A percentile compares a stretch with the other conserved stretches of the same genome.
phyloP scores from a whole-genome alignment of 805 yeast genomes.

The Phaffomyces thermotolerans region DNA sequence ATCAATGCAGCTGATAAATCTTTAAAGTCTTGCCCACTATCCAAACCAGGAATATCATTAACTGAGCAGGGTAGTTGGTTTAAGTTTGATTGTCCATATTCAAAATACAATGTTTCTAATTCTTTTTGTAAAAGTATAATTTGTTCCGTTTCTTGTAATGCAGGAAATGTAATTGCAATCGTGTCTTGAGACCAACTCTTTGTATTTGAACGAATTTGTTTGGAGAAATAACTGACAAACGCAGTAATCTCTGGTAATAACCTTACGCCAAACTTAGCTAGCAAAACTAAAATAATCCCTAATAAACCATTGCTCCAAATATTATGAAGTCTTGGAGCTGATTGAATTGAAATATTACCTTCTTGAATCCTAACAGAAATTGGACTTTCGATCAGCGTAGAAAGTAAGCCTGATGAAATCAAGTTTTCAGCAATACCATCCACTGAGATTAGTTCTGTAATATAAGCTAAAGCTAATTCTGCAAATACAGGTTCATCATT shows the following conservation, averaged over 20 bases:
- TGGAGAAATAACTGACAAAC: constrained; percentile 54
- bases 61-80: constrained; percentile 16
- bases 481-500: constrained; percentile 65
- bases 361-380: constrained; percentile 58
- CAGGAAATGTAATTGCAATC: constrained; percentile 39
- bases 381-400: constrained; percentile 66
- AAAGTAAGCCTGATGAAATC: constrained; percentile 55
- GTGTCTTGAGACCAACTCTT: constrained; percentile 63
- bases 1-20: constrained; percentile 55
- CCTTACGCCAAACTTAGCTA: constrained; percentile 56
- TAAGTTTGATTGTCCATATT: constrained; percentile 33
- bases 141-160: constrained; percentile 60
- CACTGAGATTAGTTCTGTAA: constrained; percentile 59
- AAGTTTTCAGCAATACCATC: constrained; percentile 61
- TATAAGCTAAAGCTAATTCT: constrained; percentile 58
- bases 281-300: constrained; percentile 52
- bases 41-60: constrained; percentile 51
- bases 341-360: constrained; percentile 51
- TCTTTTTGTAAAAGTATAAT: constrained; percentile 57
- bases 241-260: constrained; percentile 58
- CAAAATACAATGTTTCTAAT: constrained; percentile 45
- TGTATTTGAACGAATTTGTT: constrained; percentile 58
- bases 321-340: constrained; percentile 52
- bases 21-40: constrained; percentile 49
- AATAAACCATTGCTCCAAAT: constrained; percentile 86